These are phyloP conservation scores for Colletotrichum karsti DNA, from an alignment of 2,329 filamentous ascomycete species.

Conservation along the genomic window DNA sequence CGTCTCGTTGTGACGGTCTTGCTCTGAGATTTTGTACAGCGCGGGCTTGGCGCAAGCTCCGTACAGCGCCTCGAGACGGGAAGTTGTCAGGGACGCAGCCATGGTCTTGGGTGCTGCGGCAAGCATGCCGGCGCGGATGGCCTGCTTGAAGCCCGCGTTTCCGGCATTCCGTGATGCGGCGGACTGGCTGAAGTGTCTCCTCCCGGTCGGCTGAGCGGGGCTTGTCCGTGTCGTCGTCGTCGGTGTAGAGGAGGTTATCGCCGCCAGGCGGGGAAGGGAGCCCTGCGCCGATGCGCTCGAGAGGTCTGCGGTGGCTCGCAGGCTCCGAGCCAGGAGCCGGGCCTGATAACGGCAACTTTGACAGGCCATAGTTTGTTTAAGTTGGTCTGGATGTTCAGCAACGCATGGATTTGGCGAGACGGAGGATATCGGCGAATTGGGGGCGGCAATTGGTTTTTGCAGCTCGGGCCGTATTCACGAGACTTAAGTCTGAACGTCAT, in stretches of 20 bases:
- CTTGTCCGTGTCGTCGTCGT: background rate
- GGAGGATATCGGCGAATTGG: background rate
- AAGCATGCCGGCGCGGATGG: slow-evolving; percentile 16
- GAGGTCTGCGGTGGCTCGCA: slow-evolving; percentile 26
- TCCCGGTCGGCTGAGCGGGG: slow-evolving; percentile 18
- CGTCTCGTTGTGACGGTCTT: slow-evolving; percentile 69
- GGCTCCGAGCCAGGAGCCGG: slow-evolving; percentile 44
- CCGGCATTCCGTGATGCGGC: slow-evolving; percentile 31
- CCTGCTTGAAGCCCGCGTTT: slow-evolving; percentile 16
- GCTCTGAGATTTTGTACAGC: slow-evolving; percentile 78
- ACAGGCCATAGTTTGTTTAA: slow-evolving; percentile 54
- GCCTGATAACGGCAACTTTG: slow-evolving; percentile 57
- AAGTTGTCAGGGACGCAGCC: slow-evolving; percentile 21
- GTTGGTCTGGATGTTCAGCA: slow-evolving; percentile 11
- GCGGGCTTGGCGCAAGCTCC: slow-evolving; percentile 77
- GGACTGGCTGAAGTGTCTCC: slow-evolving; percentile 48
- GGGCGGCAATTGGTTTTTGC: background rate
- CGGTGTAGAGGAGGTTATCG: slow-evolving; percentile 1
- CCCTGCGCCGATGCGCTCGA: slow-evolving; percentile 16
- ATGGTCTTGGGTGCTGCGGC: slow-evolving; percentile 27
- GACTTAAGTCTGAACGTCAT: slow-evolving; percentile 30
- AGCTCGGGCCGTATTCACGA: slow-evolving; percentile 6
- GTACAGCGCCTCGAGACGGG: slow-evolving; percentile 71
- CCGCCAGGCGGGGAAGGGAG: background rate
- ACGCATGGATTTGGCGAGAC: background rate